Conservation (phyloP, 495 filamentous ascomycete genomes). For the Trichocladium antarcticum region DNA sequence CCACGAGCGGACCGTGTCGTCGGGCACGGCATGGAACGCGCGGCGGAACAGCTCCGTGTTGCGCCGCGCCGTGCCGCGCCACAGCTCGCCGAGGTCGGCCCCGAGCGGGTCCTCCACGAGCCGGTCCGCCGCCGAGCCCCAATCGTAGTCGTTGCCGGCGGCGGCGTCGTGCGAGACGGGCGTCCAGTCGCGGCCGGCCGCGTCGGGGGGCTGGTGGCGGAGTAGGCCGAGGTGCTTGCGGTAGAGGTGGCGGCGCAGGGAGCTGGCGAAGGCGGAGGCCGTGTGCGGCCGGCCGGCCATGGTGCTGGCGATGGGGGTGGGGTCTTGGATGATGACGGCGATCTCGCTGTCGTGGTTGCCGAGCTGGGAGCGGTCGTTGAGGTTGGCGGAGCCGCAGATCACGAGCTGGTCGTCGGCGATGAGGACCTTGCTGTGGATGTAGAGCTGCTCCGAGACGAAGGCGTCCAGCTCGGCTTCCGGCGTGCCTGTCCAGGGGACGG, state of each 20-base stretch:
- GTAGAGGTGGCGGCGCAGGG: slow-evolving; percentile 74
- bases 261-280: slow-evolving; percentile 70
- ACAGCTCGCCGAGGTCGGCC: slow-evolving; percentile 53
- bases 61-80: slow-evolving; percentile 58
- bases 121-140: slow-evolving; percentile 59
- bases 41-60: slow-evolving; percentile 82
- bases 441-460: slow-evolving; percentile 87
- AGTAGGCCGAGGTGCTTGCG: slow-evolving; percentile 86
- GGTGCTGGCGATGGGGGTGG: slow-evolving; percentile 49
- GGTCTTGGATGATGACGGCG: slow-evolving; percentile 44
- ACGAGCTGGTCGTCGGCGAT: slow-evolving; percentile 86
- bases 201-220: slow-evolving; percentile 52
- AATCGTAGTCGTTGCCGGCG: slow-evolving; percentile 66
- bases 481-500: slow-evolving; percentile 68
- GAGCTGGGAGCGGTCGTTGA: slow-evolving; percentile 90
- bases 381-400: slow-evolving; percentile 84
- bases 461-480: slow-evolving; percentile 69
- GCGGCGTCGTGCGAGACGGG: slow-evolving; percentile 52
- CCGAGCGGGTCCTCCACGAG: slow-evolving; percentile 66
- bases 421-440: slow-evolving; percentile 87
- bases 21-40: slow-evolving; percentile 81
- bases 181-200: slow-evolving; percentile 59
- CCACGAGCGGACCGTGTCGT: slow-evolving; percentile 73
- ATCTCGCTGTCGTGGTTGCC: slow-evolving; percentile 63
- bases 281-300: slow-evolving; percentile 64